Percentiles rank a stretch among this genome's conserved stretches.
Conservation (phyloP, 2,329 filamentous ascomycete species). For the Amylocarpus encephaloides region DNA sequence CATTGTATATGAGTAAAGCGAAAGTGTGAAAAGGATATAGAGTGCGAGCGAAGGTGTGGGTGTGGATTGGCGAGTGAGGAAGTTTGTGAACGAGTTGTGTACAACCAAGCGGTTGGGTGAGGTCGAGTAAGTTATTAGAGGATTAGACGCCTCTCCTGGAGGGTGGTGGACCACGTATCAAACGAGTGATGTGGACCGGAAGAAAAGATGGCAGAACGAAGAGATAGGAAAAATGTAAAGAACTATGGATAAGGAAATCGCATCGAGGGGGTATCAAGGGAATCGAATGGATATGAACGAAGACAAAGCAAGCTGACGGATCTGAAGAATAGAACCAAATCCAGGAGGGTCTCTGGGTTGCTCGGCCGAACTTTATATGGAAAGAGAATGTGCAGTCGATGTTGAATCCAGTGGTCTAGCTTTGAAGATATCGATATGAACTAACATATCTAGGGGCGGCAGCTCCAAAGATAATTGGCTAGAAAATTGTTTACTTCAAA, state of each 20-base stretch:
- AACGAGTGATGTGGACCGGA: slow-evolving; percentile 19
- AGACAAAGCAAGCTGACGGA: slow-evolving; percentile 9
- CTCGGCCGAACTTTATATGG: slow-evolving; percentile 26
- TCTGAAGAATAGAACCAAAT: slow-evolving; percentile 16
- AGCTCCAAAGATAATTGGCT: slow-evolving; percentile 6
- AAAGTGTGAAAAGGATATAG: slow-evolving; percentile 1
- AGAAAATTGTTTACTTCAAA: slow-evolving; percentile 24
- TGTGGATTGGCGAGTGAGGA: neutral
- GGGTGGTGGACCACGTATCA: slow-evolving; percentile 14
- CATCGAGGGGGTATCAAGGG: slow-evolving; percentile 21
- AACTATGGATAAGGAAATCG: slow-evolving; percentile 13
- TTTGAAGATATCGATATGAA: slow-evolving; percentile 1
- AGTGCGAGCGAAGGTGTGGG: neutral
- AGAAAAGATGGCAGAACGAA: slow-evolving; percentile 13
- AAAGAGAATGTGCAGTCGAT: slow-evolving; percentile 9
- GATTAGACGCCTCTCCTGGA: slow-evolving; percentile 27
- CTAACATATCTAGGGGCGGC: slow-evolving; percentile 12
- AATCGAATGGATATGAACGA: slow-evolving; percentile 13
- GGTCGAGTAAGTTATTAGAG: slow-evolving; percentile 14
- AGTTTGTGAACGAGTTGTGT: neutral
- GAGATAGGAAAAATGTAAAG: slow-evolving; percentile 14
- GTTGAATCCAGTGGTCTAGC: slow-evolving; percentile 15
- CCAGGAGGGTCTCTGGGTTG: slow-evolving; percentile 15
- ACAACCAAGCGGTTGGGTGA: slow-evolving; percentile 1
- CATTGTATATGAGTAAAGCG: slow-evolving; percentile 19